These are phyloP conservation scores for Cladosporium oxysporum DNA, from an alignment of 2,329 filamentous ascomycete species.

Conservation along the genomic window DNA sequence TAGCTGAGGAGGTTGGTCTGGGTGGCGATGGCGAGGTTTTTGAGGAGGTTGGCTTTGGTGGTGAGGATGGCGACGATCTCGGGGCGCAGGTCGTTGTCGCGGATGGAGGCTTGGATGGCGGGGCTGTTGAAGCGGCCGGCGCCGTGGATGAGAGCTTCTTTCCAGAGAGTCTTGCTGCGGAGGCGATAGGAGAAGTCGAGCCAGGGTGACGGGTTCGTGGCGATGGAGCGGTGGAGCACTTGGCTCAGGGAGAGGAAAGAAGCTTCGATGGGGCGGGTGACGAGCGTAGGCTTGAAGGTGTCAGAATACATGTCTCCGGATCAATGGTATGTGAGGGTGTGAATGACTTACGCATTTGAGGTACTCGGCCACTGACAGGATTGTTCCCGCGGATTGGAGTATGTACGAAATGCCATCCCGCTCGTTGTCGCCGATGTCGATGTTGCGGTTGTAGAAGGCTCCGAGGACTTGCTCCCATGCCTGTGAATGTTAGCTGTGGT, in stretches of 20 bases:
- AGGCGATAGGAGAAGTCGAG: slow-evolving; percentile 49
- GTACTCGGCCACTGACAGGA: slow-evolving; percentile 50
- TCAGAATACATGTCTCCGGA: neutral
- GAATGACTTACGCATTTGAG: slow-evolving; percentile 42
- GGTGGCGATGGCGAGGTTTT: slow-evolving; percentile 31
- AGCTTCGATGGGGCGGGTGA: slow-evolving; percentile 50
- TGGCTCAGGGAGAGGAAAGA: slow-evolving; percentile 51
- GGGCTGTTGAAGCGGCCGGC: slow-evolving; percentile 43
- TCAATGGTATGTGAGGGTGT: neutral
- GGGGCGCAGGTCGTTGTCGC: slow-evolving; percentile 28
- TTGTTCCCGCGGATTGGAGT: slow-evolving; percentile 43
- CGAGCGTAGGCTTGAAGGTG: slow-evolving; percentile 32
- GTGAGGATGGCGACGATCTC: slow-evolving; percentile 33
- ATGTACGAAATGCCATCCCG: slow-evolving; percentile 41
- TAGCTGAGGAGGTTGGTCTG: slow-evolving; percentile 39
- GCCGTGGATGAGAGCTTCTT: slow-evolving; percentile 48
- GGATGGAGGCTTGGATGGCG: slow-evolving; percentile 26
- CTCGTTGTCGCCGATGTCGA: slow-evolving; percentile 43
- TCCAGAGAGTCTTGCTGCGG: slow-evolving; percentile 48
- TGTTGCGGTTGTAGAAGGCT: slow-evolving; percentile 48
- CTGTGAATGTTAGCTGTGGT: slow-evolving; percentile 22
- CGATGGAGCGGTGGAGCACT: slow-evolving; percentile 48
- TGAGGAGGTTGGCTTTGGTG: slow-evolving; percentile 34
- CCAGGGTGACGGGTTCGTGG: slow-evolving; percentile 48
- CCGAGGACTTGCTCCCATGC: slow-evolving; percentile 49